Base-by-base conservation (phyloP, 257 asterid species). In the Primulina tabacum region DNA sequence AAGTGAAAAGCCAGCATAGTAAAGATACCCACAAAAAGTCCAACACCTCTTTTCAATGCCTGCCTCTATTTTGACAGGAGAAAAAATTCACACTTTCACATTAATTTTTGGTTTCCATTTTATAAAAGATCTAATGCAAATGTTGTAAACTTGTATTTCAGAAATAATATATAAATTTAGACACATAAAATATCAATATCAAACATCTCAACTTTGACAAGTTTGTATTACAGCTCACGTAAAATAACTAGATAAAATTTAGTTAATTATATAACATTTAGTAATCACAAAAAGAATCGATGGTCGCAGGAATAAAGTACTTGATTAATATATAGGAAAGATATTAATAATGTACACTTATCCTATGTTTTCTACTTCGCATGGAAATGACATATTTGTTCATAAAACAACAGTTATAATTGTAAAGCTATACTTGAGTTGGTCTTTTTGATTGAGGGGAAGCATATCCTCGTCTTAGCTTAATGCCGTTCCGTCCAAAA, bases 351-450 rank as follows among this genome's bases (percentile, higher is more conserved):
- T 21, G 26, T 56, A 65, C 21, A 28, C 40, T 32, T 38, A 18
- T 12, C 35, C 65, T 38, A 69, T 65, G 64, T 38, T 43, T 17
- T 43, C 55, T 43, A 43, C 18, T 43, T 43, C 7, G 55, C 55
- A 43, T 4, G 7, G 55, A 43, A 43, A 43, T 43, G n/a, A 14
- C n/a, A 43, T 40, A 40, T 69, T 61, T 8, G 33, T 72, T 5
- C 58, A 16, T 61, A 47, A 65, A 50, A 47, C 43, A 65, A 62
- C 53, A 11, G 34, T 32, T 20, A 29, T 34, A 74, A 47, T 59
- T 70, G 32, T 59, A 76, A 58, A 53, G 40, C 70, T 71, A 61
- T 76, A 87, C 99, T 87, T 94, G 95, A 60, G 99, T 90, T 43
- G 55, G 55, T 43, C 14, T 43, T 43, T 43, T 43, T 14, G 55